phyloP scores from a whole-genome alignment of 2,329 filamentous ascomycete species.

The Diaporthe sp. region DNA sequence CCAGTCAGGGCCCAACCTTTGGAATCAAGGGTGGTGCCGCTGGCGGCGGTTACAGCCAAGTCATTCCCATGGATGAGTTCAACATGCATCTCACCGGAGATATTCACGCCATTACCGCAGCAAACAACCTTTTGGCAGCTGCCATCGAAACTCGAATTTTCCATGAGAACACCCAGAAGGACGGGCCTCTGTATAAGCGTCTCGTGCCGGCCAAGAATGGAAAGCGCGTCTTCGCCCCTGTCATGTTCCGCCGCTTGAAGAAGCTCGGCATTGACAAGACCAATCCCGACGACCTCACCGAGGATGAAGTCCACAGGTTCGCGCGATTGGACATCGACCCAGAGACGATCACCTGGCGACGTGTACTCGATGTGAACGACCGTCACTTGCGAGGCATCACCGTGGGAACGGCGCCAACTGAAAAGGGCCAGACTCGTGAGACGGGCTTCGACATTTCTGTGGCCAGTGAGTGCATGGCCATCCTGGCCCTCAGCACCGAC shows the following conservation, averaged over 20 bases:
- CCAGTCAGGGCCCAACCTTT: conserved; percentile 97
- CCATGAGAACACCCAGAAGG: conserved; percentile 96
- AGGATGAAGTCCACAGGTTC: conserved; percentile 89
- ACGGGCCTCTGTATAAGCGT: conserved; percentile 87
- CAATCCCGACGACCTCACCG: conserved; percentile 89
- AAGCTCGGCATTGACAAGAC: conserved; percentile 98
- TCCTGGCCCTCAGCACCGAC: conserved; percentile 91
- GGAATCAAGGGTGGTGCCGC: conserved; percentile 99
- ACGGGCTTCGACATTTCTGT: conserved; percentile 99
- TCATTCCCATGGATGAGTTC: conserved; percentile 99
- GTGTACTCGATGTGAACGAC: conserved; percentile 97
- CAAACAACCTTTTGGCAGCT: conserved; percentile 96
- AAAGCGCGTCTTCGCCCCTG: conserved; percentile 85
- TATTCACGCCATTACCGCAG: conserved; percentile 96
- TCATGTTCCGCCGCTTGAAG: conserved; percentile 94
- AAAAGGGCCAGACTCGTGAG: conserved; percentile 88
- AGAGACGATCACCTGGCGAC: conserved; percentile 96
- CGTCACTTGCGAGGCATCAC: conserved; percentile 92
- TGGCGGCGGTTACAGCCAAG: conserved; percentile 97
- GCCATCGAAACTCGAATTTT: conserved; percentile 99
- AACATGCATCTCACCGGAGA: conserved; percentile 98
- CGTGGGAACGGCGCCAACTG: conserved; percentile 88
- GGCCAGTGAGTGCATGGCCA: conserved; percentile 98
- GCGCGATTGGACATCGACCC: conserved; percentile 97
- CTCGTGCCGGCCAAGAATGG: conserved; percentile 93